Conservation (phyloP, 768 basidiomycete genomes). For the Tephrocybe sp. region DNA sequence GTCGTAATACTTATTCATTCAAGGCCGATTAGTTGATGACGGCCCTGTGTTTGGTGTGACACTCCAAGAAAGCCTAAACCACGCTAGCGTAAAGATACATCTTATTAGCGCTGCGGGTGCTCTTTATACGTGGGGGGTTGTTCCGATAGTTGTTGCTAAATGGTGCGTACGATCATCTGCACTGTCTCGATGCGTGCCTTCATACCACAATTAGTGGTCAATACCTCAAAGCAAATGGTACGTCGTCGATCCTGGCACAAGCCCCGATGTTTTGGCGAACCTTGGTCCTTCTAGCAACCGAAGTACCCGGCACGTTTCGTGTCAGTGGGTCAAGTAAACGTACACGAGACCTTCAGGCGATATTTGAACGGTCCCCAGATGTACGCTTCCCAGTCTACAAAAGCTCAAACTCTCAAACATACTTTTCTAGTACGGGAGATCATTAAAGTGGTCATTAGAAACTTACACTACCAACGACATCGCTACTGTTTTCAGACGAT, state of each 20-base stretch:
- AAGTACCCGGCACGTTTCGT: conserved; percentile 91
- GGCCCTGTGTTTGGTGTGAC: conserved; percentile 78
- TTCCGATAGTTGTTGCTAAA: conserved; percentile 97
- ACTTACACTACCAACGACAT: conserved; percentile 95
- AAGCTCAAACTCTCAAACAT: not conserved
- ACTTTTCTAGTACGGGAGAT: conserved; percentile 82
- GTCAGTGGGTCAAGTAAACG: conserved; percentile 94
- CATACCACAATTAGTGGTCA: conserved; percentile 60
- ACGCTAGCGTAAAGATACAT: conserved; percentile 92
- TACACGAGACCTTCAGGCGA: conserved; percentile 92
- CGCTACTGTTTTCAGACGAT: conserved; percentile 93
- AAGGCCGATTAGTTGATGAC: conserved; percentile 10
- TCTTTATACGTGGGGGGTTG: conserved; percentile 89
- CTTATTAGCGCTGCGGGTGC: conserved; percentile 83
- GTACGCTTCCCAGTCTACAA: conserved; percentile 40
- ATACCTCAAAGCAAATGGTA: conserved; percentile 93
- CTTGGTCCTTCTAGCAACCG: conserved; percentile 59
- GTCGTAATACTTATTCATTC: not conserved
- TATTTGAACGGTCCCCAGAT: conserved; percentile 87
- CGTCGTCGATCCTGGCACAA: conserved; percentile 14
- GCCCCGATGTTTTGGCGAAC: not conserved
- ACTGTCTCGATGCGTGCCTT: conserved; percentile 5
- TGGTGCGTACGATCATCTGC: conserved; percentile 57
- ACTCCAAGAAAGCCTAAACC: conserved; percentile 78
- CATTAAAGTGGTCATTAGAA: conserved; percentile 86